Conservation (phyloP, 2,329 filamentous ascomycete species). For the Colletotrichum tofieldiae region DNA sequence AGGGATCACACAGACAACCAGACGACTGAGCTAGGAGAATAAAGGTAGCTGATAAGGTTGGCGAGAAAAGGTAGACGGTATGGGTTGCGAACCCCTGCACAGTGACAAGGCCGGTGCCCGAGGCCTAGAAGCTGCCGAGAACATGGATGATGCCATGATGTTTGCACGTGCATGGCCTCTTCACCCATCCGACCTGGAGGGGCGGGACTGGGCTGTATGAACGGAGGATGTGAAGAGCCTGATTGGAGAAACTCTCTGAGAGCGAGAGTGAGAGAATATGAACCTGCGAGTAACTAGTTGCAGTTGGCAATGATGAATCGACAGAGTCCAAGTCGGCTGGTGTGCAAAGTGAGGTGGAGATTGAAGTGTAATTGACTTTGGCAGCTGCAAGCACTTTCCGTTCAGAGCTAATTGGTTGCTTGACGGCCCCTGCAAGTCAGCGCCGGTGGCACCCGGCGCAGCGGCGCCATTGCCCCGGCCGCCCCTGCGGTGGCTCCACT, state of each 20-base stretch:
- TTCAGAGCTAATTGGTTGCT: background rate
- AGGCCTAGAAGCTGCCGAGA: background rate
- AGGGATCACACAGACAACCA: background rate
- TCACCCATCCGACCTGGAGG: background rate
- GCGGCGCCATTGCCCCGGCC: constrained; percentile 20
- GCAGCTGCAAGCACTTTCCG: background rate
- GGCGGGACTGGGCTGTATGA: background rate
- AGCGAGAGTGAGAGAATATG: background rate
- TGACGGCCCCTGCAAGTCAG: background rate
- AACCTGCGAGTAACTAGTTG: background rate
- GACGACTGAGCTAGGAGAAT: background rate
- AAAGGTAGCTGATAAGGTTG: background rate
- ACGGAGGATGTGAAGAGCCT: too few relatives aligned
- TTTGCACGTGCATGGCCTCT: constrained; percentile 21
- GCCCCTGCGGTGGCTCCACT: constrained; percentile 6
- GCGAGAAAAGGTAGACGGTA: background rate
- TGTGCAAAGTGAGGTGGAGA: background rate
- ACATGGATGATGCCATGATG: constrained; percentile 36
- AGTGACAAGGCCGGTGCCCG: background rate
- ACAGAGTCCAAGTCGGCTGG: background rate
- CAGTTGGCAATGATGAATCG: too few relatives aligned
- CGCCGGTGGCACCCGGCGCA: constrained; percentile 25
- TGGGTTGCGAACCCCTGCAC: constrained; percentile 4
- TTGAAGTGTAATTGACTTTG: background rate
- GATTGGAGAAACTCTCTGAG: background rate